Percentiles rank a stretch among this genome's conserved stretches.
Evolutionary conservation across 2,329 filamentous ascomycete species (phyloP).

Genomic region (Rugonectria rugulosa): DNA sequence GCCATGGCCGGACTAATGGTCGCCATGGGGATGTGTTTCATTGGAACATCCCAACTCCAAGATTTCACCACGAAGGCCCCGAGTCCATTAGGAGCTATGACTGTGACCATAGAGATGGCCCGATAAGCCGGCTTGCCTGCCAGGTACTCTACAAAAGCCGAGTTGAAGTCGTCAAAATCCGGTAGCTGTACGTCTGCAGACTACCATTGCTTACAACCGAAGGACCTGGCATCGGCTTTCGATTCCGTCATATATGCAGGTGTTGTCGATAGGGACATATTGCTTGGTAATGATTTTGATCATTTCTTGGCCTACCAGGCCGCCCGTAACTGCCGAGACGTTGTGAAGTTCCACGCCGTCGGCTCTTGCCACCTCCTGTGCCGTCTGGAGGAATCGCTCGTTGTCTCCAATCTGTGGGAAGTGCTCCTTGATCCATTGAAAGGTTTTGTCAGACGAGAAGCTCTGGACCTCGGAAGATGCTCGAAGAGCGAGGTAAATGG

Average conservation of each 20-base stretch:
- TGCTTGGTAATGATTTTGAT: conserved; percentile 87
- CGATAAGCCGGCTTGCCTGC: not conserved
- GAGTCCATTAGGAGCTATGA: not conserved
- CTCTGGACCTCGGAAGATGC: conserved; percentile 57
- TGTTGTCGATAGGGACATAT: conserved; percentile 76
- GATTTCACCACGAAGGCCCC: not conserved
- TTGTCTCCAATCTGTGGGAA: conserved; percentile 58
- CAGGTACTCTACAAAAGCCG: not conserved
- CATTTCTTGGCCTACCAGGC: conserved; percentile 94
- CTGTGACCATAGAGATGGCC: not conserved
- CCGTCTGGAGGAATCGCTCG: conserved; percentile 60
- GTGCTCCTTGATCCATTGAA: conserved; percentile 52
- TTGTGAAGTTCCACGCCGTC: conserved; percentile 91
- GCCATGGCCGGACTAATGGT: not conserved
- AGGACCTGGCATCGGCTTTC: conserved; percentile 67
- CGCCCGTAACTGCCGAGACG: conserved; percentile 84
- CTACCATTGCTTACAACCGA: conserved; percentile 51
- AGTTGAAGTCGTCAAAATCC: not conserved
- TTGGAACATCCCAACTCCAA: not conserved
- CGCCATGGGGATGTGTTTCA: not conserved
- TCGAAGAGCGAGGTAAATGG: conserved; percentile 73
- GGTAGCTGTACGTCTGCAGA: not conserved
- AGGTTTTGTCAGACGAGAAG: conserved; percentile 61
- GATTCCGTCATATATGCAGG: conserved; percentile 75
- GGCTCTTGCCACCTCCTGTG: conserved; percentile 76